Base-by-base conservation (phyloP, 345 rosid genomes). In the Erucastrum elatum region DNA sequence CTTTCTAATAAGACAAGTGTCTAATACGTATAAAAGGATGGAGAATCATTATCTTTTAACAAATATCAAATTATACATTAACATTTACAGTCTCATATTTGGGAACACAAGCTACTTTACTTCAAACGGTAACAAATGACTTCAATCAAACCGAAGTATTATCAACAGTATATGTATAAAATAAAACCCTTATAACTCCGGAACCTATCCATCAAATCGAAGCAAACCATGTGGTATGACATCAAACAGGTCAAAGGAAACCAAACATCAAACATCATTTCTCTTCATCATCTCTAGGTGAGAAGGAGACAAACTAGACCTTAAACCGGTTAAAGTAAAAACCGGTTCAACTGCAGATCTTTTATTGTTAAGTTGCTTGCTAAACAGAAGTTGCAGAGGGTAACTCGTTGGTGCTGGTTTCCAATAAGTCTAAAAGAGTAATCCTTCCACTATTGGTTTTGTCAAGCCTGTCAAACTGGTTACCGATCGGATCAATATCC, bases 151-250 rank as follows among this genome's bases (percentile, higher is more conserved):
- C 69, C 25, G 9, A 13, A 33, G 13, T 51, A 53, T 34, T 63
- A 49, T 7, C 5, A 13, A 15, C n/a, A 8, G 31, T 31, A 63
- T 46, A 62, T 13, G 55, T 25, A 63, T 46, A 35, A 17, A 16
- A 16, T 0, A n/a, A 26, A 64, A 25, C 61, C 30, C 41, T 7
- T 21, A n/a, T 12, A 25, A 58, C 75, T 12, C 55, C 30, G 25
- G 29, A 60, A 27, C 67, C 55, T 37, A 58, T 49, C 8, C 6
- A 72, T 31, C 63, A 46, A 63, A 73, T 49, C 31, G 16, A 41
- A 44, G 44, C 34, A 63, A 29, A 46, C 21, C 76, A 73, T 46
- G 15, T 49, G 66, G 56, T 51, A 51, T 51, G 56, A 51, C 21
- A 51, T 51, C 56, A 5, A 51, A n/a, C 56, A n/a, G 21, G 56